A percentile compares a stretch with the other conserved stretches of the same genome.
Conservation (phyloP, 805 yeast genomes). For the Groenewaldozyma salmanticensis region DNA sequence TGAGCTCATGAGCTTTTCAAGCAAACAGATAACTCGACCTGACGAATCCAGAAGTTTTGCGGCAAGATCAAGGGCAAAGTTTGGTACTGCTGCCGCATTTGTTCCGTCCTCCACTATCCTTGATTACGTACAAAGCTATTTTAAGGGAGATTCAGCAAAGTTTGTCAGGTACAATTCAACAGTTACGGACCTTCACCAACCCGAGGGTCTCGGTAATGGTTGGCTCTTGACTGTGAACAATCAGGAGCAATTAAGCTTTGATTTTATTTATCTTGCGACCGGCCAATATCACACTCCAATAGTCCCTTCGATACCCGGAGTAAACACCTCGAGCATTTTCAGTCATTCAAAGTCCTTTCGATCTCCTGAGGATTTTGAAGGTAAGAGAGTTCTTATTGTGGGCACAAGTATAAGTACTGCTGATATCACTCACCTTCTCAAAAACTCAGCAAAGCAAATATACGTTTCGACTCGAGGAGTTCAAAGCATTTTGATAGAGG, state of each 20-base stretch:
- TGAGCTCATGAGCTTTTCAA: slow-evolving; percentile 9
- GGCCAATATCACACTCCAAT: slow-evolving; percentile 55
- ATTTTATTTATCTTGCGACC: slow-evolving; percentile 50
- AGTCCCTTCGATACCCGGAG: slow-evolving; percentile 45
- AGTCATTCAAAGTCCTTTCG: slow-evolving; percentile 50
- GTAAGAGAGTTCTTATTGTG: slow-evolving; percentile 44
- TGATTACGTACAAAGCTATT: slow-evolving; percentile 4
- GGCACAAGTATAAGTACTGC: slow-evolving; percentile 71
- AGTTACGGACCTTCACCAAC: slow-evolving; percentile 23
- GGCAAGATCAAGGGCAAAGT: neutral
- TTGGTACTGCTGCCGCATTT: slow-evolving; percentile 7
- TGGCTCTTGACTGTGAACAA: slow-evolving; percentile 25
- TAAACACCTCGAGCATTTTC: slow-evolving; percentile 32
- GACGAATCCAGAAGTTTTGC: neutral
- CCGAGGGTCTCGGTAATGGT: slow-evolving; percentile 17
- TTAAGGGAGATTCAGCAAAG: slow-evolving; percentile 2
- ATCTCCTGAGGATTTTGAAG: slow-evolving; percentile 33
- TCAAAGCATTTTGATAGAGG: slow-evolving; percentile 1
- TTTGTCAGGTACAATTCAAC: slow-evolving; percentile 24
- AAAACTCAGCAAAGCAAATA: slow-evolving; percentile 5
- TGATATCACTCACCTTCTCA: slow-evolving; percentile 49
- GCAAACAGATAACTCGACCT: slow-evolving; percentile 1
- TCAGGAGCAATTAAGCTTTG: slow-evolving; percentile 29
- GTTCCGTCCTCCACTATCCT: slow-evolving; percentile 4
- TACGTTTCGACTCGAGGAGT: slow-evolving; percentile 8